A percentile compares a stretch with the other conserved stretches of the same genome.
phyloP scores from a whole-genome alignment of 140 eudicot species.

The Flaveria floridana region DNA sequence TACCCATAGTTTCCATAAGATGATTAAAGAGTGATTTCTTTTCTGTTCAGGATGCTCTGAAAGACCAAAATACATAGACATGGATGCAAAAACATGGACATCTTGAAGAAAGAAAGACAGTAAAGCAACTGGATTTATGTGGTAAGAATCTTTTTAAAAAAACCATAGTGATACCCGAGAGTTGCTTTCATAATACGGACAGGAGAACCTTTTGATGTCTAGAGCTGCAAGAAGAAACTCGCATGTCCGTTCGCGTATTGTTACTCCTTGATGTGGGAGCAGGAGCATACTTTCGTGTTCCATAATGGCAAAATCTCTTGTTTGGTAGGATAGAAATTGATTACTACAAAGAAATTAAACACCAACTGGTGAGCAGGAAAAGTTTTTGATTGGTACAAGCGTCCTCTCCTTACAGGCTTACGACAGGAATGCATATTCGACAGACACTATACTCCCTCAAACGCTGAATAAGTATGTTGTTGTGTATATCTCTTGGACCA shows the following conservation, averaged over 20 bases:
- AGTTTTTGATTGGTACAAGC: too few species aligned
- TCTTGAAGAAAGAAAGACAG: slow-evolving; percentile 12
- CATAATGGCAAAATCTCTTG: too few species aligned
- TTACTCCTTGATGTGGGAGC: neutral
- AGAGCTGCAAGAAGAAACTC: neutral
- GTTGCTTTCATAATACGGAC: neutral
- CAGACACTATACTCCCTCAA: too few species aligned
- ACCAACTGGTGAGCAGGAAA: too few species aligned
- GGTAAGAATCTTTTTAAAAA: slow-evolving; percentile 6
- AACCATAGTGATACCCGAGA: neutral
- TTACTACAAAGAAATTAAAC: too few species aligned
- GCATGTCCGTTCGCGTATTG: too few species aligned
- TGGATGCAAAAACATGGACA: slow-evolving; percentile 12
- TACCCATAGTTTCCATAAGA: neutral
- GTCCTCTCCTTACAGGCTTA: too few species aligned
- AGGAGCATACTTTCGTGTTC: neutral
- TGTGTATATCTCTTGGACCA: too few species aligned
- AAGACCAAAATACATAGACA: neutral
- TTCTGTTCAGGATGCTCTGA: slow-evolving; percentile 25
- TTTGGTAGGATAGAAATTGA: too few species aligned
- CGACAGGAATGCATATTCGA: too few species aligned
- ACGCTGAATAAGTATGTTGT: too few species aligned
- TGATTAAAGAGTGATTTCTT: slow-evolving; percentile 4
- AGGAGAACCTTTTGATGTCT: neutral
- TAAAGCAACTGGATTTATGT: neutral